Evolutionary conservation across 2,329 filamentous ascomycete species (phyloP), one percentile per base, ranked within the genome.

Genomic region (Colletotrichum incanum): DNA sequence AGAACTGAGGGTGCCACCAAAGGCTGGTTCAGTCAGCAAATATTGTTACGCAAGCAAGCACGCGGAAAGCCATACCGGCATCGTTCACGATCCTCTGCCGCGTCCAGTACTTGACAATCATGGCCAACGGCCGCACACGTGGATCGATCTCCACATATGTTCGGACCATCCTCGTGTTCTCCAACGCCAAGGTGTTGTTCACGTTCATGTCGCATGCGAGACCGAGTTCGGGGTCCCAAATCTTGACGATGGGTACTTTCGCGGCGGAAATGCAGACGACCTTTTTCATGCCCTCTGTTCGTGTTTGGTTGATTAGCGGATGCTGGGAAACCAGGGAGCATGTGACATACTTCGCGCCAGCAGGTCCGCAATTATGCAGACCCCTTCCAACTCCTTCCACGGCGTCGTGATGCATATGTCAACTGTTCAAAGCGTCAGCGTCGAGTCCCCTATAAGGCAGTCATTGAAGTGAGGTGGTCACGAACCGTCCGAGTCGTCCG

Each of bases 51-150:
- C 11, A 28, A 67, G 14, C 20, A 23, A 18, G 56, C 14, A 58
- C 5, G 56, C 23, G 47, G 56, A 49, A 49, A n/a, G 31, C 84
- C 93, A 86, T 87, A 97, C 95, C 96, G 80, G 96, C 96, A 86
- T 99, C 96, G 79, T 99, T 99, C 76, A 99, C 87, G 77, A 98
- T 93, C 81, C 96, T 92, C 82, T 90, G 90, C 83, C 96, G 94
- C 67, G 96, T 98, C 96, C 96, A 99, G 84, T 98, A 90, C 82
- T 99, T 99, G 84, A 99, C 90, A 73, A 97, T 93, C 94, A 99
- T 98, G 20, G 96, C 96, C 76, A 99, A 86, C 55, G 94, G 95
- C 54, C 96, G 91, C 67, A 99, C 94, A 73, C 96, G 92, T 49
- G 95, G 91, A 81, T 99, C 96, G 69, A 97, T 93, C 78, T 97